These are phyloP conservation scores for Pseudogymnoascus sp. DNA, from an alignment of 2,329 filamentous ascomycete species.

Conservation along the genomic window DNA sequence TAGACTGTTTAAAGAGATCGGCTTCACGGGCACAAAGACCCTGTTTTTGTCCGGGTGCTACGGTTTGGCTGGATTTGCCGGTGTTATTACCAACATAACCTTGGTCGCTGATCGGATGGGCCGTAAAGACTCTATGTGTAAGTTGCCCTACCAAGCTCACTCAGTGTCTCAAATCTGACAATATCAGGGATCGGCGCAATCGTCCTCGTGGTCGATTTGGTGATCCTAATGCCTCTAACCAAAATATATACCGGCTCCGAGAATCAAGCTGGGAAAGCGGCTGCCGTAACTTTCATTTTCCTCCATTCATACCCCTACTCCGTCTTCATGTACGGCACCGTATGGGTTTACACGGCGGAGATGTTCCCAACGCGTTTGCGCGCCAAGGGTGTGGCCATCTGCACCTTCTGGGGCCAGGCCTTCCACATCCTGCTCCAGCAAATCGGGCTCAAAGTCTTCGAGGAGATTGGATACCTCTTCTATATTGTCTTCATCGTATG, in stretches of 20 bases:
- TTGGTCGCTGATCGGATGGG: conserved; percentile 12
- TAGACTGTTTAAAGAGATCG: conserved; percentile 12
- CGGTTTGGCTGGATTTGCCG: conserved; percentile 13
- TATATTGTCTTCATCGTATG: conserved; percentile 14
- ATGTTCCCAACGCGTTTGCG: conserved; percentile 60
- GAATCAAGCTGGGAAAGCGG: conserved; percentile 13
- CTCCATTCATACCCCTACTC: conserved; percentile 14
- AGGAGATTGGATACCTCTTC: conserved; percentile 12
- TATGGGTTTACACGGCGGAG: conserved; percentile 54
- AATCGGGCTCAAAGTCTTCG: conserved; percentile 10
- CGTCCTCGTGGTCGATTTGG: not conserved
- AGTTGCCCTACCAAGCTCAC: not conserved
- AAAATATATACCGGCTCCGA: conserved; percentile 9
- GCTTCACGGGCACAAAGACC: conserved; percentile 11
- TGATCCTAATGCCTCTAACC: conserved; percentile 4
- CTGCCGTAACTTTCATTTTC: conserved; percentile 15
- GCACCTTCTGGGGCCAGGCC: conserved; percentile 12
- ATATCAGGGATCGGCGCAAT: not conserved
- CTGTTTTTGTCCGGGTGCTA: conserved; percentile 14
- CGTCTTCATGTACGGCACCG: conserved; percentile 12
- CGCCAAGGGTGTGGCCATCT: conserved; percentile 12
- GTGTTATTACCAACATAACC: conserved; percentile 21
- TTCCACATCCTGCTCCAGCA: conserved; percentile 10
- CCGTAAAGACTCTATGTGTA: not conserved
- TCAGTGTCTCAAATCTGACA: not conserved